Base-by-base conservation (phyloP, 768 basidiomycete species). In the Tylopilus rubrobrunneus region DNA sequence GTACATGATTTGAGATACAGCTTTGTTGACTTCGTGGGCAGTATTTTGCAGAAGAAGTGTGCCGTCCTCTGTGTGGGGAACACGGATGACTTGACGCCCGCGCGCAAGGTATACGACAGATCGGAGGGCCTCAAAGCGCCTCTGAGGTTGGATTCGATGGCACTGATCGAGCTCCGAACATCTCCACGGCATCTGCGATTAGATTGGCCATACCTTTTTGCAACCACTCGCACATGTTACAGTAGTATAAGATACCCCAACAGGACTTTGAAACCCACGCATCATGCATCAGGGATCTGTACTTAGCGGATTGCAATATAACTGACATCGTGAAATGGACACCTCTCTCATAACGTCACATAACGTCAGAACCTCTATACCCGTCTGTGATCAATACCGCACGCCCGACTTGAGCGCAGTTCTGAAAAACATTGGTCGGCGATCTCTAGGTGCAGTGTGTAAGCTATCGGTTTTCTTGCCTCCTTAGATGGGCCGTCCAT, bases 401-500 rank as follows among this genome's bases (percentile, higher is more conserved):
- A 67, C 95, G 92, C 66, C 96, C 92, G 15, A 85, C 86, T 69
- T 93, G 78, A 1, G 87, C 89, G 47, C 89, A 89, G 52, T 86
- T 87, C 89, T 92, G 54, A 29, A 8, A 29, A 44, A 21, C 46
- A 27, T n/a, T n/a, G 4, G 31, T 63, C 36, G 60, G 46, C 14
- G 0, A 15, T 21, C 14, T 8, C 29, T 10, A 17, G 33, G 27
- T 47, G 36, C 17, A 25, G 31, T 19, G 15, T 31, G 7, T 29
- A 53, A 15, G 51, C 28, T 10, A 27, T 28, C 2, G 14, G 15
- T 2, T 41, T 17, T 42, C 81, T 50, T 63, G 84, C 93, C 75
- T 89, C 85, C 0, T 92, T 93, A 0, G 89, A 88, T n/a, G n/a
- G n/a, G 87, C 84, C 3, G 92, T 93, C 94, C 94, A 96, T 25